A percentile compares a stretch with the other conserved stretches of the same genome.
Conservation (phyloP, 192 early-diverging fungal genomes). For the Pilobolus umbonatus region DNA sequence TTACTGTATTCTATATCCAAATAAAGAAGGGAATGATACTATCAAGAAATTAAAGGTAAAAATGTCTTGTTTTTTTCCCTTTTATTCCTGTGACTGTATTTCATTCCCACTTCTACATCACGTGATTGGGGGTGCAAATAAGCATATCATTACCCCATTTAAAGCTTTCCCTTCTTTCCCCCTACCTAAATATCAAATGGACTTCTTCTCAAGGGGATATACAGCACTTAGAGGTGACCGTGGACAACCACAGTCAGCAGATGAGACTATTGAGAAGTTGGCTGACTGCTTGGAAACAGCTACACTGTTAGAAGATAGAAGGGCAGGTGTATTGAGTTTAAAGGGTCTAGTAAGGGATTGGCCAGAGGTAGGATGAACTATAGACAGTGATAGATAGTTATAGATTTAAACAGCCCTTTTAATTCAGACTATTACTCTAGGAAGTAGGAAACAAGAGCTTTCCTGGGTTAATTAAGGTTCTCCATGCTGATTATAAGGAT, state of each 20-base stretch:
- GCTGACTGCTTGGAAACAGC: slow-evolving; percentile 78
- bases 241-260: slow-evolving; percentile 55
- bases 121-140: too few species aligned
- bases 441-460: slow-evolving; percentile 83
- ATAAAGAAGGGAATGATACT: background rate
- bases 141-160: too few species aligned
- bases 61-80: too few species aligned
- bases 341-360: slow-evolving; percentile 85
- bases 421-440: slow-evolving; percentile 33
- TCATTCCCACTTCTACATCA: too few species aligned
- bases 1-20: background rate
- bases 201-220: slow-evolving; percentile 58
- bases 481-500: slow-evolving; percentile 81
- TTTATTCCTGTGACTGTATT: too few species aligned
- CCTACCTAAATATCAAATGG: slow-evolving; percentile 35
- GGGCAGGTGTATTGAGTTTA: slow-evolving; percentile 80
- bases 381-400: too few species aligned
- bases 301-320: slow-evolving; percentile 85
- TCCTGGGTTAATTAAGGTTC: slow-evolving; percentile 61
- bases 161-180: slow-evolving; percentile 6
- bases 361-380: slow-evolving; percentile 62
- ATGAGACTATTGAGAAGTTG: slow-evolving; percentile 79
- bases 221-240: slow-evolving; percentile 59
- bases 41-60: background rate
- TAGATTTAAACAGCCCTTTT: background rate